These are phyloP conservation scores for Suaeda aralocaspica DNA, from an alignment of 148 eudicot species.

Conservation along the genomic window DNA sequence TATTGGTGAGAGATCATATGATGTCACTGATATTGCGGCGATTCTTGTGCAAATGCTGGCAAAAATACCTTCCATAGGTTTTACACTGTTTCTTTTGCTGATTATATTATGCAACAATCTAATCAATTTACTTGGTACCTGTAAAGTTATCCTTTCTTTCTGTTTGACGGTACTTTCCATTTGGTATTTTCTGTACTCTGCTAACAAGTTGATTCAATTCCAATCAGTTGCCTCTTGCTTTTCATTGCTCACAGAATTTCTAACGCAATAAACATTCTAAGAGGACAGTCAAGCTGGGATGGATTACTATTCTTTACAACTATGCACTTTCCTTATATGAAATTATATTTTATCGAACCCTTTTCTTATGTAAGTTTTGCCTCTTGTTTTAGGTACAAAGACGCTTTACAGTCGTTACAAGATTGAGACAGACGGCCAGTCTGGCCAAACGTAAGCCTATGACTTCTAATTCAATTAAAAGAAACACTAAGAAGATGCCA, in stretches of 20 bases:
- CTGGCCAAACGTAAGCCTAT: conserved; percentile 74
- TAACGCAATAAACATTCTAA: not conserved
- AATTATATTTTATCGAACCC: too few species aligned
- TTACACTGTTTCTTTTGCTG: conserved; percentile 23
- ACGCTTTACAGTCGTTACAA: conserved; percentile 71
- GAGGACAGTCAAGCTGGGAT: conserved; percentile 1
- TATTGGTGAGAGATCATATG: conserved; percentile 96
- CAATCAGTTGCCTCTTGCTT: not conserved
- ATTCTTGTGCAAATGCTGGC: conserved; percentile 84
- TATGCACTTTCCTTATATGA: not conserved
- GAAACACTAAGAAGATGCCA: too few species aligned
- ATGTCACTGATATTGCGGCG: conserved; percentile 76
- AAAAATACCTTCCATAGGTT: conserved; percentile 76
- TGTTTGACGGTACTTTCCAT: not conserved
- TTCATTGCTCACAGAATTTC: not conserved
- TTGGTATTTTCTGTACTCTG: too few species aligned
- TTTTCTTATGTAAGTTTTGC: not conserved
- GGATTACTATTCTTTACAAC: not conserved
- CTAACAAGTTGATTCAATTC: not conserved
- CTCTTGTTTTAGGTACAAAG: conserved; percentile 41
- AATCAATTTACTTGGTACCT: not conserved
- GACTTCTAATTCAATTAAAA: not conserved
- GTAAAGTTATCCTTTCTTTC: not conserved
- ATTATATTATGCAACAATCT: not conserved
- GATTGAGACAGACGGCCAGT: conserved; percentile 63